Evolutionary conservation across 2,329 filamentous ascomycete genomes (phyloP).

Genomic region (Colletotrichum neosansevieriae): DNA sequence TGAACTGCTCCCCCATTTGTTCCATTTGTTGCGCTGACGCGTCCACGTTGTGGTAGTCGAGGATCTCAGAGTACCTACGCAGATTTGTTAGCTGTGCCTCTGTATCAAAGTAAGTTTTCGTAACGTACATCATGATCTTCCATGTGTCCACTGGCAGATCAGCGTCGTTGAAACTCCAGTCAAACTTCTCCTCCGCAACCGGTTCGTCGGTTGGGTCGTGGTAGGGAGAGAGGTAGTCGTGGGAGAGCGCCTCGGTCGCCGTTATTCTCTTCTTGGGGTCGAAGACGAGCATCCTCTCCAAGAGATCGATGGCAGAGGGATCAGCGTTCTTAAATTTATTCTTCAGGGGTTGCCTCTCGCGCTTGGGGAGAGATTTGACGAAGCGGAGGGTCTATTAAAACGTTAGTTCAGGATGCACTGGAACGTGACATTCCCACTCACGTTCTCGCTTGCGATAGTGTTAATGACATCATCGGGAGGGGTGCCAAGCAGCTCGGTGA

Average conservation of each 20-base stretch:
- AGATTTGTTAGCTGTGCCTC: slow-evolving; percentile 15
- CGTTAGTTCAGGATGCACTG: neutral
- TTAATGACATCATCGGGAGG: slow-evolving; percentile 98
- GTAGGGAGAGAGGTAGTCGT: slow-evolving; percentile 95
- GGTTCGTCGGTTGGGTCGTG: slow-evolving; percentile 98
- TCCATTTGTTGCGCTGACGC: slow-evolving; percentile 47
- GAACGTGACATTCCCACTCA: slow-evolving; percentile 57
- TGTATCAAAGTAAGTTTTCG: too few species aligned
- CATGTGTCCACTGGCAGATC: slow-evolving; percentile 98
- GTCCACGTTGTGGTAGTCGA: slow-evolving; percentile 97
- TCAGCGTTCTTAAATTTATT: slow-evolving; percentile 98
- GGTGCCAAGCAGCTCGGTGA: slow-evolving; percentile 95
- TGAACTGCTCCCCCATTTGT: slow-evolving; percentile 51
- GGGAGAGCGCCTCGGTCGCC: slow-evolving; percentile 85
- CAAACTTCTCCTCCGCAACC: slow-evolving; percentile 95
- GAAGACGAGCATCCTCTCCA: slow-evolving; percentile 98
- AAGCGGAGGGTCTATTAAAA: slow-evolving; percentile 84
- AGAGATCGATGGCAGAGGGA: slow-evolving; percentile 84
- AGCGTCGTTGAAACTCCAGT: slow-evolving; percentile 99
- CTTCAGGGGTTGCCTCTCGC: slow-evolving; percentile 86
- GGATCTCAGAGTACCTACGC: slow-evolving; percentile 94
- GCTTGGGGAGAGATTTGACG: slow-evolving; percentile 95
- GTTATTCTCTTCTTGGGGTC: slow-evolving; percentile 97
- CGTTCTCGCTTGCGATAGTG: slow-evolving; percentile 98
- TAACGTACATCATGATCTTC: slow-evolving; percentile 99